phyloP scores from a whole-genome alignment of 2,329 filamentous ascomycete genomes.

The Colletotrichum sp. region DNA sequence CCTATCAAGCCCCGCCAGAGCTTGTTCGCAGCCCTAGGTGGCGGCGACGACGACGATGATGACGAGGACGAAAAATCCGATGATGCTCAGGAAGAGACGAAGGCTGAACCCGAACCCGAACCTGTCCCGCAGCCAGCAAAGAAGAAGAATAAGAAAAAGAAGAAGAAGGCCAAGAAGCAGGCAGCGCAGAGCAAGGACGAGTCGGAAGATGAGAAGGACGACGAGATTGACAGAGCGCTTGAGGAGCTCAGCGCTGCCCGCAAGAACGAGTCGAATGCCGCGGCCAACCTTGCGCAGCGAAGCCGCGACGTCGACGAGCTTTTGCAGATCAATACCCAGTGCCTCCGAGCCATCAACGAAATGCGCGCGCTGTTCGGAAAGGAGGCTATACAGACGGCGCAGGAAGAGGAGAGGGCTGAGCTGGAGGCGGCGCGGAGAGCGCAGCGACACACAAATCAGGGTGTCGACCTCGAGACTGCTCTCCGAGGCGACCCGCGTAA shows the following conservation, averaged over 20 bases:
- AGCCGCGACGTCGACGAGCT: slow-evolving; percentile 37
- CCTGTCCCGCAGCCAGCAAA: slow-evolving; percentile 24
- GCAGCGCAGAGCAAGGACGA: slow-evolving; percentile 26
- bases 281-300: slow-evolving; percentile 3
- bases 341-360: slow-evolving; percentile 87
- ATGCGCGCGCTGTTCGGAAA: slow-evolving; percentile 72
- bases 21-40: slow-evolving; percentile 58
- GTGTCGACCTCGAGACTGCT: slow-evolving; percentile 63
- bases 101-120: slow-evolving; percentile 23
- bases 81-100: slow-evolving; percentile 28
- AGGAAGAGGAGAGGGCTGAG: slow-evolving; percentile 53
- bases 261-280: slow-evolving; percentile 21
- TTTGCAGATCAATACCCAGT: slow-evolving; percentile 63
- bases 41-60: slow-evolving; percentile 42
- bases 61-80: slow-evolving; percentile 38
- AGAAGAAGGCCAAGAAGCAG: slow-evolving; percentile 37
- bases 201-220: slow-evolving; percentile 35
- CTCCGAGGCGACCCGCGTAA: slow-evolving; percentile 61
- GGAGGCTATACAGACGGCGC: slow-evolving; percentile 61
- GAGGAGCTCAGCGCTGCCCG: slow-evolving; percentile 49
- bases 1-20: slow-evolving; percentile 46
- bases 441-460: slow-evolving; percentile 43
- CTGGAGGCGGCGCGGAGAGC: slow-evolving; percentile 37
- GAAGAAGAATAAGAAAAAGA: slow-evolving; percentile 44
- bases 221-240: slow-evolving; percentile 63